Base-by-base conservation (phyloP, 2,329 filamentous ascomycete species). In the Monosporascus sp. region DNA sequence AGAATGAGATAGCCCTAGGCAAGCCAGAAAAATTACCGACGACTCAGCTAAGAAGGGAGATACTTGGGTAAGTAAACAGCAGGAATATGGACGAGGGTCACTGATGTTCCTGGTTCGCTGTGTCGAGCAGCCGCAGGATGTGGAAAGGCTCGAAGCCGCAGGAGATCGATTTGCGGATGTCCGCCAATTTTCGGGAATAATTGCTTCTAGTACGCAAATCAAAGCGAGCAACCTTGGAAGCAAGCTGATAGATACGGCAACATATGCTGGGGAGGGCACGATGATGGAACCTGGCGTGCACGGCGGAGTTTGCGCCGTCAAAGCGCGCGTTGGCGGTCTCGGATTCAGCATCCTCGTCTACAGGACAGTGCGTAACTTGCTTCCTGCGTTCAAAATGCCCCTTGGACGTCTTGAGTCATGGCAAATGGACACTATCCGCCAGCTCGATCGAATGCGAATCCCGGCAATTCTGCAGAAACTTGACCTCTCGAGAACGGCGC, bases 121-220 rank as follows among this genome's bases (percentile, higher is more conserved):
- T 44, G 76, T 88, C 2, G 75, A 77, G 37, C 74, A 70, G 37
- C 74, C 75, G 37, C 73, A 78, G 90, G 91, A 1, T 95, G 24
- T 24, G 24, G 24, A 24, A 24, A 24, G 24, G 24, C 24, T 24
- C 24, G 24, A 3, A 24, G 37, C 74, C 75, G 37, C 73, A 78
- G 90, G 91, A 1, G 95, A 85, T 67, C 82, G 88, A n/a, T 96
- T 96, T 62, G 88, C 88, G 2, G 78, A 82, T 37, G 71, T 85
- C 14, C 78, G 79, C 52, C 84, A 90, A 55, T 85, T 96, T 27
- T 78, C 82, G 14, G 77, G 81, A 18, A 81, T 83, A 43, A 83
- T 96, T 57, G 81, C 86, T 22, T 78, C 83, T 24, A 87, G 82
- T 57, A 87, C 96, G 77, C 88, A 93, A 63, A 84, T 95, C 52